Percentiles rank a stretch among this genome's conserved stretches.
phyloP scores from a whole-genome alignment of 805 yeast species.

The Ogataea salicorniae region DNA sequence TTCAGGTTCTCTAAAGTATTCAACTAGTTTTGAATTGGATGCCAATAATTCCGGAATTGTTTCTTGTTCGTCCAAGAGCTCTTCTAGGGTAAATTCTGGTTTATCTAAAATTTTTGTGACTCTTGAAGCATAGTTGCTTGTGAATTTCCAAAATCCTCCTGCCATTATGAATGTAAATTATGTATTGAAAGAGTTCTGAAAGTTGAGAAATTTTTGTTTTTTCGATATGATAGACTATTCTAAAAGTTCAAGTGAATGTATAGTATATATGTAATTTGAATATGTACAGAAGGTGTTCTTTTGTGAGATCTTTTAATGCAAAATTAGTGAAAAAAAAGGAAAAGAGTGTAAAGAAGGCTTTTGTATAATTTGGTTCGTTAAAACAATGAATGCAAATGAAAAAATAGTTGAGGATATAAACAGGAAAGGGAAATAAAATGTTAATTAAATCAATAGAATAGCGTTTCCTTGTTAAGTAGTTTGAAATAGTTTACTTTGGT shows the following conservation, averaged over 20 bases:
- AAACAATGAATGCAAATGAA: no score
- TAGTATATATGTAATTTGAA: neutral
- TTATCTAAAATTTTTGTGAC: slow-evolving; percentile 49
- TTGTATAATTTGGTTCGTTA: no score
- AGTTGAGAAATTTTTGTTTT: neutral
- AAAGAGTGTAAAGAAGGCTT: no score
- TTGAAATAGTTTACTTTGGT: no score
- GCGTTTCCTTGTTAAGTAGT: no score
- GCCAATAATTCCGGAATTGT: slow-evolving; percentile 66
- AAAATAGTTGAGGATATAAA: no score
- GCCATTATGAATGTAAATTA: slow-evolving; percentile 21
- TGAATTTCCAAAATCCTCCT: slow-evolving; percentile 32
- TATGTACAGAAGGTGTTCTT: neutral
- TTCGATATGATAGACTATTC: no score
- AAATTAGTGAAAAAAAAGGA: no score
- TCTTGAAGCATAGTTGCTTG: slow-evolving; percentile 53
- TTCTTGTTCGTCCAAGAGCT: slow-evolving; percentile 70
- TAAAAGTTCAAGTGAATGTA: no score
- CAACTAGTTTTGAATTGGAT: slow-evolving; percentile 70
- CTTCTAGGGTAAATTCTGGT: slow-evolving; percentile 44
- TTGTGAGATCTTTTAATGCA: no score
- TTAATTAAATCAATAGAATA: no score
- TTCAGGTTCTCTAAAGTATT: slow-evolving; percentile 74
- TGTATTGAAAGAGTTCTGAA: neutral
- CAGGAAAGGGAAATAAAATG: no score